These are phyloP conservation scores for Diaporthe vaccinii DNA, from an alignment of 2,329 filamentous ascomycete species.

Conservation along the genomic window DNA sequence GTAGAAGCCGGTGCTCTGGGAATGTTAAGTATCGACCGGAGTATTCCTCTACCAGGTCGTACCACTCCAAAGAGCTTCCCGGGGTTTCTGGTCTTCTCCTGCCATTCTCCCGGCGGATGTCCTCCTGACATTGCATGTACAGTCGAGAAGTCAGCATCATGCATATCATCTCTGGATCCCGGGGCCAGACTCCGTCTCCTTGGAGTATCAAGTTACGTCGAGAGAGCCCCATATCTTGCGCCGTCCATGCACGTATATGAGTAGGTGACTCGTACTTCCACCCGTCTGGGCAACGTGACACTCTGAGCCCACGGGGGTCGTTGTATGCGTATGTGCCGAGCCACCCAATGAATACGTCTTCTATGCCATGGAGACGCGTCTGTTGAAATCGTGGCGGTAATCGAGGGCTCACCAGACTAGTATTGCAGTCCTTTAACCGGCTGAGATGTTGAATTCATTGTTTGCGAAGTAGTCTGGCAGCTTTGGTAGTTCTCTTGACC, in stretches of 20 bases:
- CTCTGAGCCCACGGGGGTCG: not conserved
- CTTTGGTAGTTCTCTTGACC: not conserved
- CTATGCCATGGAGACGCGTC: not conserved
- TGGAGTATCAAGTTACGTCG: not conserved
- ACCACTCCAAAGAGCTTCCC: not conserved
- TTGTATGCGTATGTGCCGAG: not conserved
- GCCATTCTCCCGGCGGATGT: not conserved
- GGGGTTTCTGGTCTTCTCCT: not conserved
- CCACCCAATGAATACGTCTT: not conserved
- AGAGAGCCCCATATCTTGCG: not conserved
- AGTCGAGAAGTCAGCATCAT: not conserved
- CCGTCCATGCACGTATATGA: not conserved
- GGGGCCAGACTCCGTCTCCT: not conserved
- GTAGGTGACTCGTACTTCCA: not conserved
- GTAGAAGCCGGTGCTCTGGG: not conserved
- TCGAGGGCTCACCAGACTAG: not conserved
- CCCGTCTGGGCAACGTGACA: not conserved
- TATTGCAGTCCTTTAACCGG: not conserved
- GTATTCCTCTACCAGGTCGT: not conserved
- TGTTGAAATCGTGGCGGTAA: not conserved
- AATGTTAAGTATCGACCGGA: not conserved
- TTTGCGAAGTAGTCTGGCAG: not conserved
- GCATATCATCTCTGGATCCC: not conserved
- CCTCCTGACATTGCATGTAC: not conserved
- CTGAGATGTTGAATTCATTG: not conserved